Evolutionary conservation across 768 basidiomycete species (phyloP).

Genomic region (Trametes sanguinea): DNA sequence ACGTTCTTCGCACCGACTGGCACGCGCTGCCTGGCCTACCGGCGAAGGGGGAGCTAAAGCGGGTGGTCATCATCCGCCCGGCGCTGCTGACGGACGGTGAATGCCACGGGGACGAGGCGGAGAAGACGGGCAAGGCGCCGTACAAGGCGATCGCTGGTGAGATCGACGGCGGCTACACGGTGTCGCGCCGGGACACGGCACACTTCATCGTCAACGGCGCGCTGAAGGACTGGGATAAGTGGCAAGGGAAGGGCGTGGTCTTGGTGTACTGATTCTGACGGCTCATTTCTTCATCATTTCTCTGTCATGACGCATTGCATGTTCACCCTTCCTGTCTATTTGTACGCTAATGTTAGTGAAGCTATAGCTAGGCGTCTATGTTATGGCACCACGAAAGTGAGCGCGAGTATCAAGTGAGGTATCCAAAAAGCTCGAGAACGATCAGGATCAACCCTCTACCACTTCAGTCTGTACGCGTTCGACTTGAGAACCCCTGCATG

Average conservation of each 20-base stretch:
- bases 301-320: background rate
- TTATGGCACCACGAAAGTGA: no score
- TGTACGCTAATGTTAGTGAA: background rate
- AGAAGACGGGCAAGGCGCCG: conserved; percentile 31
- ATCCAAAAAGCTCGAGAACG: no score
- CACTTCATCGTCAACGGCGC: conserved; percentile 60
- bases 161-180: conserved; percentile 40
- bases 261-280: conserved; percentile 4
- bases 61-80: conserved; percentile 54
- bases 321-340: background rate
- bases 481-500: conserved; percentile 32
- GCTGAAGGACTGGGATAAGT: conserved; percentile 51
- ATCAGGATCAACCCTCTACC: no score
- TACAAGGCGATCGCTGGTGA: conserved; percentile 45
- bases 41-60: conserved; percentile 43
- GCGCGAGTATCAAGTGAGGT: no score
- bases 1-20: conserved; percentile 52
- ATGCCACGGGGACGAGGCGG: conserved; percentile 39
- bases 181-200: conserved; percentile 64
- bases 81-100: conserved; percentile 61
- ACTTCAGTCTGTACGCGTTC: background rate
- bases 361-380: background rate
- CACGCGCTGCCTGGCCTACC: conserved; percentile 44
- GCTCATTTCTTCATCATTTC: background rate
- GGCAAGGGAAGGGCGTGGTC: conserved; percentile 49